Evolutionary conservation across 202 grass and related monocot species (phyloP).

Genomic region (Setaria viridis): DNA sequence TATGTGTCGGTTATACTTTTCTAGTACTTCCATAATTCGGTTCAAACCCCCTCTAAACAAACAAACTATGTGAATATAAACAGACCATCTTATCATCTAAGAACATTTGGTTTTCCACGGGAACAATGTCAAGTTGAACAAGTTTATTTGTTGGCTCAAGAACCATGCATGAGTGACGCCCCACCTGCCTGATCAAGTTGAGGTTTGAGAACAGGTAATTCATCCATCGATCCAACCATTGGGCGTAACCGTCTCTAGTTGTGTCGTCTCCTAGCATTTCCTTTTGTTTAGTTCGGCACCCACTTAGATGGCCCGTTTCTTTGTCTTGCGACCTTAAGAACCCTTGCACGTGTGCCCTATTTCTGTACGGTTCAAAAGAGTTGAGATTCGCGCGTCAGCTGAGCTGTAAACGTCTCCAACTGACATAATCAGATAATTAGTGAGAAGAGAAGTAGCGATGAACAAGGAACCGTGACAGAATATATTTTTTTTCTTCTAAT

Average conservation of each 20-base stretch:
- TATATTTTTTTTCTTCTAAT: neutral
- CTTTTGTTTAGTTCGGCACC: neutral
- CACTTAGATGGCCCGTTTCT: neutral
- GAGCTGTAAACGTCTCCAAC: slow-evolving; percentile 21
- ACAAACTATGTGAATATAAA: neutral
- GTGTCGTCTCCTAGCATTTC: neutral
- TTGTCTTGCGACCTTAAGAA: neutral
- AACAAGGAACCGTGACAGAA: neutral
- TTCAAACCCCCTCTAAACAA: neutral
- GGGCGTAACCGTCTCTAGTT: neutral
- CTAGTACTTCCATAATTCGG: too few relatives aligned
- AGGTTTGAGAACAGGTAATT: neutral
- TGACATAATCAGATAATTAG: neutral
- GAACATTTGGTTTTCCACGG: neutral
- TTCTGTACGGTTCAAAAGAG: neutral
- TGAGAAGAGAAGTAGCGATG: neutral
- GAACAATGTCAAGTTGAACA: neutral
- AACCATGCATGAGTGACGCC: neutral
- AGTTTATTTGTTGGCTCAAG: neutral
- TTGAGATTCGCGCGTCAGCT: slow-evolving; percentile 24
- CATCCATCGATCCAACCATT: neutral
- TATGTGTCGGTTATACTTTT: too few relatives aligned
- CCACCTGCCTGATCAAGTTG: slow-evolving; percentile 24
- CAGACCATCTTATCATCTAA: neutral
- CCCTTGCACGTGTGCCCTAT: neutral